Evolutionary conservation across 192 early-diverging fungal species (phyloP), one percentile per base, ranked within the genome.

Genomic region (Podila minutissima): DNA sequence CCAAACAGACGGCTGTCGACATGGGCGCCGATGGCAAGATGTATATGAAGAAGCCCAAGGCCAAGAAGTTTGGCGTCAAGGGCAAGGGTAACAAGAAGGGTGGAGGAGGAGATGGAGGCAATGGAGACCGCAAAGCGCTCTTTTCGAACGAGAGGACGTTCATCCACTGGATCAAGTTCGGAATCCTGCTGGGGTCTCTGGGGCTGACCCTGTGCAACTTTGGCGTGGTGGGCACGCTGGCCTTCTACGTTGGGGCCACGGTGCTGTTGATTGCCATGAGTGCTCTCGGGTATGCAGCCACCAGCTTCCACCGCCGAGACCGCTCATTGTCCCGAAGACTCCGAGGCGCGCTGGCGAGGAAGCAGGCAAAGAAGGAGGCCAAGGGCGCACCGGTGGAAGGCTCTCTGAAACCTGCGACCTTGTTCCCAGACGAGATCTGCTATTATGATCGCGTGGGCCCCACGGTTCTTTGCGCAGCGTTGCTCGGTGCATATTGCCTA

Each of bases 111-210:
- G 59, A 61, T 31, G 32, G 63, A 17, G 76, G 76, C 0, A 68
- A 72, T 26, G 61, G 51, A 41, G 91, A 91, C 60, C 91, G 92
- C 51, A 96, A 95, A 64, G 91, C 95, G n/a, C 94, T 94, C 72
- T 96, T 96, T 84, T 94, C 94, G 60, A 97, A 97, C 71, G 95
- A 97, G 84, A 89, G 93, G 22, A 95, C 93, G 9, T 95, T 95
- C 63, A 74, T 95, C 38, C 89, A 94, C 17, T 96, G 93, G 94
- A 86, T 95, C 53, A 93, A 92, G 72, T 92, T 95, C 82, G 85
- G 91, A 5, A 88, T 91, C 37, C 85, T 94, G 32, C 74, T 94
- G 50, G 92, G 89, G 8, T 87, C 89, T 48, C 83, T 91, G 51
- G 92, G 92, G 19, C 78, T 92, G 62, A 90, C 91, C 0, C 63